These are phyloP conservation scores for Lactarius sp. DNA, from an alignment of 768 basidiomycete species.

Conservation along the genomic window DNA sequence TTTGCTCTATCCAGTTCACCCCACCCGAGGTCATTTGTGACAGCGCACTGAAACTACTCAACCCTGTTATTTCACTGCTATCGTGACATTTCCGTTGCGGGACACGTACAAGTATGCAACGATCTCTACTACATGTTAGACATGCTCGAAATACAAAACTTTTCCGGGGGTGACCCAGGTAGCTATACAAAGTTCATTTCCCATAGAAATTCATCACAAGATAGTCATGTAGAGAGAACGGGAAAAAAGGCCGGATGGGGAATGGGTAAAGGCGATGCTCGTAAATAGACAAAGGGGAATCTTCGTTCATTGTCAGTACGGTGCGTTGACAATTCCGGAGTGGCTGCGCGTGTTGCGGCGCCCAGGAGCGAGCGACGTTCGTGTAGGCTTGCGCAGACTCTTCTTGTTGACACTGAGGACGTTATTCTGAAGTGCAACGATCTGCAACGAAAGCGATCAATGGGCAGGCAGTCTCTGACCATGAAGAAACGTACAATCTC, in stretches of 20 bases:
- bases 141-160: constrained; percentile 7
- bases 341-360: constrained; percentile 25
- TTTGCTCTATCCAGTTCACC: too few species aligned
- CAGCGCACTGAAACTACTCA: not conserved
- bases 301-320: constrained; percentile 12
- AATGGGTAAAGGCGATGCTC: constrained; percentile 2
- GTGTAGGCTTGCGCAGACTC: constrained; percentile 76
- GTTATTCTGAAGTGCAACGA: constrained; percentile 92
- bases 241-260: not conserved
- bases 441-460: constrained; percentile 43
- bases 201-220: constrained; percentile 4
- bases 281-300: not conserved
- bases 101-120: constrained; percentile 4
- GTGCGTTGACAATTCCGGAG: constrained; percentile 24
- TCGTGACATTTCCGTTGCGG: not conserved
- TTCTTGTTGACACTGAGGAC: constrained; percentile 94
- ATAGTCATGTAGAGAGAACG: constrained; percentile 4
- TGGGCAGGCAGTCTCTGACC: not conserved
- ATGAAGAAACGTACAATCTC: constrained; percentile 69
- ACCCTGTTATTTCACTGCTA: not conserved
- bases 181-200: constrained; percentile 9
- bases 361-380: constrained; percentile 60
- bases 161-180: not conserved
- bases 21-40: too few species aligned
- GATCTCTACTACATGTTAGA: constrained; percentile 9